Conservation (phyloP, 2,329 filamentous ascomycete species). For the Clonostachys byssicola region DNA sequence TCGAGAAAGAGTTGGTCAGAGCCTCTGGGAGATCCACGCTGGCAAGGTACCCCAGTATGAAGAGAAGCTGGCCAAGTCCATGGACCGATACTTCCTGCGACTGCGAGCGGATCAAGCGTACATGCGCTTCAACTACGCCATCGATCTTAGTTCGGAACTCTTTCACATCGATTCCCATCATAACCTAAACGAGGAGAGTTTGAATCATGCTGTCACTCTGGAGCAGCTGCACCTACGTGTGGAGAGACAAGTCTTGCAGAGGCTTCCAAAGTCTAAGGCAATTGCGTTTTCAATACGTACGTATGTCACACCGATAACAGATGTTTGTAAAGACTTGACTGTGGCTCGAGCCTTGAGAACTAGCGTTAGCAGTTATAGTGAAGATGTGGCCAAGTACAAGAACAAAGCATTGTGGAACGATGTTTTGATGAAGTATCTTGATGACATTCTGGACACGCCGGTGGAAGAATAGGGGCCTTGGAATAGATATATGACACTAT, state of each 20-base stretch:
- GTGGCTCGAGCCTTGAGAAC: not conserved
- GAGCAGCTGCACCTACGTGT: constrained; percentile 1
- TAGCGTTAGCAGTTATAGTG: not conserved
- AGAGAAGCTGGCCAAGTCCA: constrained; percentile 1
- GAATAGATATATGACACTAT: no score
- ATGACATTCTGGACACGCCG: not conserved
- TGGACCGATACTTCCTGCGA: constrained; percentile 2
- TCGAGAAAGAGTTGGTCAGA: not conserved
- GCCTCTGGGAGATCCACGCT: constrained; percentile 2
- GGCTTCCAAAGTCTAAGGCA: constrained; percentile 48
- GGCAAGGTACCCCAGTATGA: constrained; percentile 3
- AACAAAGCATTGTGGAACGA: not conserved
- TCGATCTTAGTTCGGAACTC: not conserved
- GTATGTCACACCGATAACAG: constrained; percentile 66
- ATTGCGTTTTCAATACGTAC: constrained; percentile 71
- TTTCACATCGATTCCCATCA: constrained; percentile 2
- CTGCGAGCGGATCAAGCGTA: not conserved
- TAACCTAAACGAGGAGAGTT: not conserved
- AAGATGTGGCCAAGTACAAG: not conserved
- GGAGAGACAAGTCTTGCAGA: constrained; percentile 63
- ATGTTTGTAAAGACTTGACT: constrained; percentile 51
- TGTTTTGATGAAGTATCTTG: not conserved
- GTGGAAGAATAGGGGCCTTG: no score
- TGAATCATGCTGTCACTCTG: not conserved
- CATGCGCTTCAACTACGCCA: constrained; percentile 3